These are phyloP conservation scores for Metschnikowia gruessii DNA, from an alignment of 805 yeast genomes.

Conservation along the genomic window DNA sequence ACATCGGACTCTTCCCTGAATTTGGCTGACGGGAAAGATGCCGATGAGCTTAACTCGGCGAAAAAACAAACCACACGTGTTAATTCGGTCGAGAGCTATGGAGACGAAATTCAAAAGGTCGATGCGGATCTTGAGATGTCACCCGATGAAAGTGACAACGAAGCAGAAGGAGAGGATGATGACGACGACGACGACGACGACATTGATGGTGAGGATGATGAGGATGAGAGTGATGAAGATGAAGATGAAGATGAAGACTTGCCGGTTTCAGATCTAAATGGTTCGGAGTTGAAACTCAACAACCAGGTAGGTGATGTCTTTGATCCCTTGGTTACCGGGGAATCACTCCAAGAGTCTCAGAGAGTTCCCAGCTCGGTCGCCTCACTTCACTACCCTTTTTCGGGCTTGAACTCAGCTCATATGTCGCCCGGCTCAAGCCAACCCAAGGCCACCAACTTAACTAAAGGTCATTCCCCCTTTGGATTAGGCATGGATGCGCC, in stretches of 20 bases:
- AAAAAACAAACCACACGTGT: not conserved
- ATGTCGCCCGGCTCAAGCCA: constrained; percentile 5
- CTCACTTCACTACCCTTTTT: not conserved
- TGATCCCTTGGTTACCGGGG: not conserved
- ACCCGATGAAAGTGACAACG: not conserved
- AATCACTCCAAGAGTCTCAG: constrained; percentile 1
- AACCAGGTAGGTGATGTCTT: constrained; percentile 7
- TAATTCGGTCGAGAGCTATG: not conserved
- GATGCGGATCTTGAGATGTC: not conserved
- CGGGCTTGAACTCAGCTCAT: constrained; percentile 1
- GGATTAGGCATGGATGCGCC: constrained; percentile 8
- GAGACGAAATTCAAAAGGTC: not conserved
- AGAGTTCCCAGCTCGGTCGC: not conserved
- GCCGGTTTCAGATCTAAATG: constrained; percentile 8
- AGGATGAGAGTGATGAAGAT: constrained; percentile 35
- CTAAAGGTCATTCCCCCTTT: constrained; percentile 9
- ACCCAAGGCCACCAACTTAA: not conserved
- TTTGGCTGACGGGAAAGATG: not conserved
- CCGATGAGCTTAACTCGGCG: not conserved
- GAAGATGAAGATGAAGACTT: constrained; percentile 20
- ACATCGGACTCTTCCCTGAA: constrained; percentile 3
- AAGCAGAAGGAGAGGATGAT: constrained; percentile 9
- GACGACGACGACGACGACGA: constrained; percentile 9
- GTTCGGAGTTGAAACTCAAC: constrained; percentile 15
- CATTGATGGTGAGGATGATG: constrained; percentile 16